Base-by-base conservation (phyloP, 1,139 yeast genomes). In the Blastobotrys aristatus region DNA sequence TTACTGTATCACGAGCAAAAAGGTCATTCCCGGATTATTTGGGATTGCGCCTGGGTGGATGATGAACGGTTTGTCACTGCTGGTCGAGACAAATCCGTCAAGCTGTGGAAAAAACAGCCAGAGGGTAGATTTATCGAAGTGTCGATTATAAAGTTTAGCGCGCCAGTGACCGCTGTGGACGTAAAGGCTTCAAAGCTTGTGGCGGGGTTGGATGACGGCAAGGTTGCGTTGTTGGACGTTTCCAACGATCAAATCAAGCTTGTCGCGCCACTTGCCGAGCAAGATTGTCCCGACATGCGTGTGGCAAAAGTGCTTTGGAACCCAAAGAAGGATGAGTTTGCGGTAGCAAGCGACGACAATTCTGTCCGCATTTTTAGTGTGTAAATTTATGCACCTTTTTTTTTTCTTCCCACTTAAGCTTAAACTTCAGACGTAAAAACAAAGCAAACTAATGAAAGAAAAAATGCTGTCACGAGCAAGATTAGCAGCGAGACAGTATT, bases 1-100 rank as follows among this genome's bases (percentile, higher is more conserved):
- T 73, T 84, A 53, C 68, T 67, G 29, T 63, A 73, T 43, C 66
- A 74, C 6, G 77, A 77, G 36, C 56, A 60, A 18, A 88, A 85
- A 61, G 96, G 97, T 1, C 98, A 94, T 61, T 68, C 84, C 7
- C 79, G 97, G 66, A 92, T 94, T 58, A 80, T 94, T 43, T 94
- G 98, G 98, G 98, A 92, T 67, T 83, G 95, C 62, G 77, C 85
- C 30, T 92, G 97, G 97, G 18, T 66, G 53, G 51, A 52, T 26
- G 44, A 49, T 18, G 43, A 42, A 11, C 55, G 53, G 11, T 90
- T 92, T 60, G 71, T 87, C 20, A 92, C 97, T 0, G 95, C 82
- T 0, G 85, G 97, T 2, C 79, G 99, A 66, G 99, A 94, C 64
- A 86, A 80, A 61, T 75, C 77, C 16, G 65, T 90, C 44, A 88